A percentile compares a stretch with the other conserved stretches of the same genome.
Conservation (phyloP, 768 basidiomycete genomes). For the Cyclocybe cylindracea region DNA sequence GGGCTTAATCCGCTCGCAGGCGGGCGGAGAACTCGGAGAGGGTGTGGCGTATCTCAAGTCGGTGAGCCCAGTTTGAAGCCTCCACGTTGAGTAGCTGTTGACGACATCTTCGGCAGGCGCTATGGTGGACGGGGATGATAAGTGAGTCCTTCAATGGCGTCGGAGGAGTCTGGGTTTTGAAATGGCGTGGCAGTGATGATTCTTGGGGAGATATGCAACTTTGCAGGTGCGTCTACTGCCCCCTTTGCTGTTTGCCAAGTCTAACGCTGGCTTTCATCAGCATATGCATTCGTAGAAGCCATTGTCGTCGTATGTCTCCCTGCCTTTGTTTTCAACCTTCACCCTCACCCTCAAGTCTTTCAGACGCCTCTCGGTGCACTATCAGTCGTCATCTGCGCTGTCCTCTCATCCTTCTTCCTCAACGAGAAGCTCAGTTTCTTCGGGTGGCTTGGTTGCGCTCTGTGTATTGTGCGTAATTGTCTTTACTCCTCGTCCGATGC, state of each 20-base stretch:
- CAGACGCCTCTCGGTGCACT: slow-evolving; percentile 95
- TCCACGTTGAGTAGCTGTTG: slow-evolving; percentile 6
- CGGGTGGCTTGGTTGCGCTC: slow-evolving; percentile 92
- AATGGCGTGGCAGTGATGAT: slow-evolving; percentile 72
- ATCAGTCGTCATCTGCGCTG: slow-evolving; percentile 93
- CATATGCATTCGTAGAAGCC: slow-evolving; percentile 89
- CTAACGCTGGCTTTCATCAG: slow-evolving; percentile 29
- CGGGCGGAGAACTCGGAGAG: slow-evolving; percentile 76
- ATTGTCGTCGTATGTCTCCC: slow-evolving; percentile 76
- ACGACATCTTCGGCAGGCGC: slow-evolving; percentile 41
- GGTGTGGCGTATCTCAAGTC: slow-evolving; percentile 96
- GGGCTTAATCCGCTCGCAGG: slow-evolving; percentile 78
- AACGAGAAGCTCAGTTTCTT: slow-evolving; percentile 93
- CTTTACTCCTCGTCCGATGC: not conserved
- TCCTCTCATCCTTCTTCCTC: slow-evolving; percentile 90
- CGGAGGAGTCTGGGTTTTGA: not conserved
- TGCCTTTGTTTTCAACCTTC: not conserved
- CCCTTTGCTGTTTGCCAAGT: slow-evolving; percentile 14
- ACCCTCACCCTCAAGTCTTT: slow-evolving; percentile 2
- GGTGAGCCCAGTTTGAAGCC: slow-evolving; percentile 44
- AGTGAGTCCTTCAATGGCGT: slow-evolving; percentile 45
- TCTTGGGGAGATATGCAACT: slow-evolving; percentile 85
- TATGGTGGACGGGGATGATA: slow-evolving; percentile 97
- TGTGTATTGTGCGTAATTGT: slow-evolving; percentile 75
- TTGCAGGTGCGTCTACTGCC: slow-evolving; percentile 59